phyloP scores from a whole-genome alignment of 176 grass and related monocot genomes.

The Bothriochloa decipiens region DNA sequence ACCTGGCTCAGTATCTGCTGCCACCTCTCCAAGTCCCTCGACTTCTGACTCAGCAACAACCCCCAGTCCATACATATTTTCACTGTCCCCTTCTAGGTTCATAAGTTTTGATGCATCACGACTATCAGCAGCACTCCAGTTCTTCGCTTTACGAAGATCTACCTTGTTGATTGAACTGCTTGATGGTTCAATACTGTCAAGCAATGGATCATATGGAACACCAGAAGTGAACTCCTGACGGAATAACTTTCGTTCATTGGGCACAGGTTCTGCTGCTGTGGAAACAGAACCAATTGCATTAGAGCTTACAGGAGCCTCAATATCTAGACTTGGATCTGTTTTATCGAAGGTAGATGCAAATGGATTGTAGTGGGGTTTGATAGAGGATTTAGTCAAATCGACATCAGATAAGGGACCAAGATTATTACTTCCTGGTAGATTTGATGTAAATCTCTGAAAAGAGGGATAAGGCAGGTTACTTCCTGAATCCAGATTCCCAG shows the following conservation, averaged over 20 bases:
- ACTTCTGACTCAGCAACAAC: slow-evolving; percentile 68
- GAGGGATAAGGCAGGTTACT: slow-evolving; percentile 49
- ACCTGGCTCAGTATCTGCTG: slow-evolving; percentile 72
- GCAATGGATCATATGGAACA: slow-evolving; percentile 82
- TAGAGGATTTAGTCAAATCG: slow-evolving; percentile 63
- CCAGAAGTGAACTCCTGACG: slow-evolving; percentile 42
- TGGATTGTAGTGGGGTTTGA: slow-evolving; percentile 89
- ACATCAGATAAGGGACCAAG: slow-evolving; percentile 54
- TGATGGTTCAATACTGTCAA: slow-evolving; percentile 91
- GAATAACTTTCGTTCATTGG: slow-evolving; percentile 47
- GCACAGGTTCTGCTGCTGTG: slow-evolving; percentile 47
- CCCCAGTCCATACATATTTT: slow-evolving; percentile 54
- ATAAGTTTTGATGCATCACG: slow-evolving; percentile 48
- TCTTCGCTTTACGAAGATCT: slow-evolving; percentile 60
- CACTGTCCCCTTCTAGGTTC: slow-evolving; percentile 58
- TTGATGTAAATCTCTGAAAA: slow-evolving; percentile 53
- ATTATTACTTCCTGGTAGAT: slow-evolving; percentile 50
- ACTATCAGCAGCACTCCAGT: slow-evolving; percentile 37
- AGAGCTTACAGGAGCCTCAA: slow-evolving; percentile 46
- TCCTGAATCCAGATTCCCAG: slow-evolving; percentile 61
- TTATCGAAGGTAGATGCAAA: slow-evolving; percentile 99
- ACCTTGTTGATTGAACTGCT: slow-evolving; percentile 67
- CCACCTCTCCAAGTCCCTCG: slow-evolving; percentile 85
- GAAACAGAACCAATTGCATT: slow-evolving; percentile 52
- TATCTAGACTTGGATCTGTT: slow-evolving; percentile 51